Evolutionary conservation across 1,284 basidiomycete genomes (phyloP).

Genomic region (Pulchroboletus neoregius): DNA sequence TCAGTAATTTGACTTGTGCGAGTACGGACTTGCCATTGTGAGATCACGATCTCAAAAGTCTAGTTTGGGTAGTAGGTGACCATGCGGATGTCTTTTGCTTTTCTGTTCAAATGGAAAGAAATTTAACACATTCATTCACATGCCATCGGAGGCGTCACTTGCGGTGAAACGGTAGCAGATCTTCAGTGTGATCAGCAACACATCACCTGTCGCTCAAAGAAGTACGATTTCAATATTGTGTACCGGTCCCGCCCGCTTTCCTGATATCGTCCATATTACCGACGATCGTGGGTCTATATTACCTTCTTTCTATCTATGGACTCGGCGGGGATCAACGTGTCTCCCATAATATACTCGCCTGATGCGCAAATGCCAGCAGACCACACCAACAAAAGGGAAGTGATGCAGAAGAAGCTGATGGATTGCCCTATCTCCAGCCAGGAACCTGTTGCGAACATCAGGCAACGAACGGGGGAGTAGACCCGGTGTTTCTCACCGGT

Average conservation of each 20-base stretch:
- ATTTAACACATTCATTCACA: background rate
- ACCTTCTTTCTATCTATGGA: conserved; percentile 22
- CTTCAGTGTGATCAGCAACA: conserved; percentile 1
- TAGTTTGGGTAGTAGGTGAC: background rate
- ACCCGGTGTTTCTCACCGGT: conserved; percentile 45
- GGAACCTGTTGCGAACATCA: conserved; percentile 46
- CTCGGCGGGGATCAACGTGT: conserved; percentile 22
- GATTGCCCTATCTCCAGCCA: conserved; percentile 91
- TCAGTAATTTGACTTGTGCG: background rate
- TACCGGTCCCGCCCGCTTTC: conserved; percentile 4
- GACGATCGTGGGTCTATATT: conserved; percentile 28
- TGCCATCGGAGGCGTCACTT: conserved; percentile 2
- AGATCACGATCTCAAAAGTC: background rate
- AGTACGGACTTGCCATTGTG: background rate
- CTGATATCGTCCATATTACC: conserved; percentile 9
- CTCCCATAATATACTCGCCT: conserved; percentile 62
- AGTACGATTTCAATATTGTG: background rate
- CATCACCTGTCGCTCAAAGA: conserved; percentile 2
- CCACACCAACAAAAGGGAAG: conserved; percentile 76
- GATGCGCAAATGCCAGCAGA: conserved; percentile 70
- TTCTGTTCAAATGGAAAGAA: background rate
- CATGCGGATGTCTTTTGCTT: background rate
- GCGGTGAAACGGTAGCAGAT: conserved; percentile 5
- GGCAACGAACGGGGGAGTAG: conserved; percentile 3
- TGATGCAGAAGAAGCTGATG: conserved; percentile 85